Conservation (phyloP, 495 filamentous ascomycete genomes). For the Neurospora cerealis region DNA sequence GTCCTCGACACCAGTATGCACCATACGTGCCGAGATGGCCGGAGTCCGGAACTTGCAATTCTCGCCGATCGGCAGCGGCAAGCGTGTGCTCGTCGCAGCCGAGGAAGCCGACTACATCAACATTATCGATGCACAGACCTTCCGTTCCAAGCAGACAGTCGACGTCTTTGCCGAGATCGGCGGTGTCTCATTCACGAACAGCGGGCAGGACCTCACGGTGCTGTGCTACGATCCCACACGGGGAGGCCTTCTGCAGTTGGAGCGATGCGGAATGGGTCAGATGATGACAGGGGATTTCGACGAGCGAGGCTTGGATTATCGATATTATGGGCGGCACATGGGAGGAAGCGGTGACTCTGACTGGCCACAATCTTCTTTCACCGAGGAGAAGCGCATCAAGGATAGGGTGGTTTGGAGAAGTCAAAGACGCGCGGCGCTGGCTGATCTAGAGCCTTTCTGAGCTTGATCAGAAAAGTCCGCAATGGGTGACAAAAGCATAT, state of each 20-base stretch:
- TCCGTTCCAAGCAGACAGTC: slow-evolving; percentile 58
- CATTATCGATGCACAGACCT: slow-evolving; percentile 65
- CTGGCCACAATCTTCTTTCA: slow-evolving; percentile 17
- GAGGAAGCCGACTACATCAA: slow-evolving; percentile 80
- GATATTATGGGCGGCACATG: not conserved
- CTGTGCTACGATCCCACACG: slow-evolving; percentile 64
- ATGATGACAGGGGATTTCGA: slow-evolving; percentile 24
- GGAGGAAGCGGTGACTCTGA: slow-evolving; percentile 9
- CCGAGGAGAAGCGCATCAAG: slow-evolving; percentile 12
- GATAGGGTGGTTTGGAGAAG: slow-evolving; percentile 18
- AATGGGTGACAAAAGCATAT: not conserved
- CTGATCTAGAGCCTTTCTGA: slow-evolving; percentile 27
- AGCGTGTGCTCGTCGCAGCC: slow-evolving; percentile 62
- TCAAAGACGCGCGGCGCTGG: slow-evolving; percentile 18
- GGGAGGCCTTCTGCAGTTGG: slow-evolving; percentile 73
- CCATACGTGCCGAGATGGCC: slow-evolving; percentile 64
- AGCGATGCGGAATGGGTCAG: slow-evolving; percentile 40
- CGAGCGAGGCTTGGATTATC: not conserved
- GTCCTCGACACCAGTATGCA: slow-evolving; percentile 38
- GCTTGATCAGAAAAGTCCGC: not conserved
- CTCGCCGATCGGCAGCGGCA: slow-evolving; percentile 67
- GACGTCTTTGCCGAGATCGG: slow-evolving; percentile 83
- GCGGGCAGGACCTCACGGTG: slow-evolving; percentile 61
- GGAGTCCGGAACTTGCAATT: slow-evolving; percentile 71
- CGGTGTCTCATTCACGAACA: slow-evolving; percentile 62